phyloP scores from a whole-genome alignment of 1,284 basidiomycete species.

The Ceratobasidium sp. region DNA sequence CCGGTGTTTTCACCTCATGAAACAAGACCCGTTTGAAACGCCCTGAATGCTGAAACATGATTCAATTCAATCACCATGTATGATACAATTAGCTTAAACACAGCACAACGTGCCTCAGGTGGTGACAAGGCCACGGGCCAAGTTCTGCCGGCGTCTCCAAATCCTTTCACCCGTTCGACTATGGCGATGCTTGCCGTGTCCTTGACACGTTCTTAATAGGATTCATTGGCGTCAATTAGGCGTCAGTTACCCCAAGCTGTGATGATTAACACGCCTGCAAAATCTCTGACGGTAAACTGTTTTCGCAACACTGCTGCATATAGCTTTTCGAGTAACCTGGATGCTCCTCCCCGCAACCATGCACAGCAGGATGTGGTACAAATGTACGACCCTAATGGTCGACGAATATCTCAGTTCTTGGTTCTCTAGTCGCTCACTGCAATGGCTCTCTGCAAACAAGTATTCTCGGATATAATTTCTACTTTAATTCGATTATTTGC shows the following conservation, averaged over 20 bases:
- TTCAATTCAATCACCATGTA: not conserved
- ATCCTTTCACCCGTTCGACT: not conserved
- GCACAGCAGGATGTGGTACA: slow-evolving; percentile 6
- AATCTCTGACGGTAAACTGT: not conserved
- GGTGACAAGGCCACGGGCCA: not conserved
- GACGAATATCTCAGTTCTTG: not conserved
- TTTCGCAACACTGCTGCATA: not conserved
- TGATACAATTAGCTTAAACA: not conserved
- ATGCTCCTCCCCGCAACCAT: not conserved
- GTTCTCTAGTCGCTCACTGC: not conserved
- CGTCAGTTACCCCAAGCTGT: not conserved
- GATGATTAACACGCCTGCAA: not conserved
- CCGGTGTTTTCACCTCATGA: not conserved
- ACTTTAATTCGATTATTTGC: not conserved
- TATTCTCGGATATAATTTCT: not conserved
- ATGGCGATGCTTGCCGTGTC: not conserved
- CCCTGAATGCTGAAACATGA: not conserved
- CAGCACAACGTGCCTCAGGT: not conserved
- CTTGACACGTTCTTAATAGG: not conserved
- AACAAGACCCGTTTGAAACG: slow-evolving; percentile 2
- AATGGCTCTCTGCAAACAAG: not conserved
- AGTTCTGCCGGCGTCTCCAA: not conserved
- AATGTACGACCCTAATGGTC: not conserved
- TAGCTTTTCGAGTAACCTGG: not conserved
- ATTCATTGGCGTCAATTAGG: not conserved